A percentile compares a stretch with the other conserved stretches of the same genome.
phyloP scores from a whole-genome alignment of 345 rosid species.

The Euphorbia peplus region DNA sequence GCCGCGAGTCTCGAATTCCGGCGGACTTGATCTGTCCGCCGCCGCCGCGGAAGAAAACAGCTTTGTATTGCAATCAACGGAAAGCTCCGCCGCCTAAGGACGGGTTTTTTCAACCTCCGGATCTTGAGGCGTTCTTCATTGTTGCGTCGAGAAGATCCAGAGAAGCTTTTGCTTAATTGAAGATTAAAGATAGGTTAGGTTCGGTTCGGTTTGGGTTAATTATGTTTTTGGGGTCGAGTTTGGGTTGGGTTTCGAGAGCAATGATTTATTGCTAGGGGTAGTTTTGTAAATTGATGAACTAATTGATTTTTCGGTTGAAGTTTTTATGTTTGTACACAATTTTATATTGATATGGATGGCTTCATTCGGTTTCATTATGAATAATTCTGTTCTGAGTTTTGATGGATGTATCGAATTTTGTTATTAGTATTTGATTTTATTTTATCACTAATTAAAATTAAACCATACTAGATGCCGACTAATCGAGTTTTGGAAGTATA shows the following conservation, averaged over 20 bases:
- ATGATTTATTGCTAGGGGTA: not conserved
- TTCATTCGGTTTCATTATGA: not conserved
- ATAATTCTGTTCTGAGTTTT: not conserved
- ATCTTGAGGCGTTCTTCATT: slow-evolving; percentile 54
- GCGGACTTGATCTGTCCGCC: slow-evolving; percentile 47
- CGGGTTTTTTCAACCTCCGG: slow-evolving; percentile 69
- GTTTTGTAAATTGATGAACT: not conserved
- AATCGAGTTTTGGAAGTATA: too few relatives aligned
- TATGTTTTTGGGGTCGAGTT: not conserved
- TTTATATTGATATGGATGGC: too few relatives aligned
- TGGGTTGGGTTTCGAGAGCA: not conserved
- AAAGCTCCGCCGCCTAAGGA: slow-evolving; percentile 47
- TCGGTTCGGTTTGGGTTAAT: not conserved
- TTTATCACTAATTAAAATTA: too few relatives aligned
- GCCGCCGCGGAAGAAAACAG: slow-evolving; percentile 66
- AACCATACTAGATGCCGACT: too few relatives aligned
- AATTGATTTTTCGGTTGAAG: too few relatives aligned
- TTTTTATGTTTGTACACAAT: too few relatives aligned
- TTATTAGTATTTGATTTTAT: not conserved
- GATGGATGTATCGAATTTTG: not conserved
- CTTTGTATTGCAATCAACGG: slow-evolving; percentile 10
- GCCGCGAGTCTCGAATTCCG: slow-evolving; percentile 36
- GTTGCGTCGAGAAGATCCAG: slow-evolving; percentile 20
- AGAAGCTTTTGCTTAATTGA: slow-evolving; percentile 33
- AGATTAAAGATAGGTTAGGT: not conserved